Percentiles rank a stretch among this genome's conserved stretches.
Conservation (phyloP, 2,329 filamentous ascomycete species). For the Colletotrichum falcatum region DNA sequence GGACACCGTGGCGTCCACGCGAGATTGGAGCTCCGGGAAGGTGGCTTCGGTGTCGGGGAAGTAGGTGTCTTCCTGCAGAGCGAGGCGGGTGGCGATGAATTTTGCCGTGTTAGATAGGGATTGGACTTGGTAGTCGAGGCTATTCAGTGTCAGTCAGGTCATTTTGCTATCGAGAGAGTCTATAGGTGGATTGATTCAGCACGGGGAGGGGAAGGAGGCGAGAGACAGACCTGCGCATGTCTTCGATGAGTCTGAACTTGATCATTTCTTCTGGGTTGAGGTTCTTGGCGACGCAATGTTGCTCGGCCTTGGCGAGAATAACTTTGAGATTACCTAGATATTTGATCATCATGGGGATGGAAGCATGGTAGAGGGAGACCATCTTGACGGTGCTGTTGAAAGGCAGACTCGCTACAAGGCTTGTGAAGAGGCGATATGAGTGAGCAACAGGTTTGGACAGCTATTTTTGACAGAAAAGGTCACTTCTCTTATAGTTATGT, state of each 20-base stretch:
- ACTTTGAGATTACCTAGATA: conserved; percentile 45
- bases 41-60: conserved; percentile 41
- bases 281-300: conserved; percentile 24
- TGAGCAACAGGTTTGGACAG: neutral
- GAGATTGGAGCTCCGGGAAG: conserved; percentile 32
- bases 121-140: conserved; percentile 43
- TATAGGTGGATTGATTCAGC: neutral
- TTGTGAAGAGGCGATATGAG: neutral
- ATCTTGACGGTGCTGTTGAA: conserved; percentile 1
- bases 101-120: conserved; percentile 43
- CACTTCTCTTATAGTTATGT: neutral
- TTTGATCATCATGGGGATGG: conserved; percentile 47
- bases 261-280: conserved; percentile 42
- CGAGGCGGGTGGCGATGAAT: conserved; percentile 41
- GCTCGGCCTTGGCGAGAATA: conserved; percentile 42
- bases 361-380: conserved; percentile 35
- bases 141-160: neutral
- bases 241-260: conserved; percentile 40
- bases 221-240: conserved; percentile 42
- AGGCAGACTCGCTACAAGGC: neutral
- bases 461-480: neutral
- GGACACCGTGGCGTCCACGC: conserved; percentile 43
- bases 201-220: neutral
- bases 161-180: neutral
- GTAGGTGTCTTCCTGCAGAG: conserved; percentile 28